Conservation (phyloP, 345 rosid species). For the Aurinia saxatilis region DNA sequence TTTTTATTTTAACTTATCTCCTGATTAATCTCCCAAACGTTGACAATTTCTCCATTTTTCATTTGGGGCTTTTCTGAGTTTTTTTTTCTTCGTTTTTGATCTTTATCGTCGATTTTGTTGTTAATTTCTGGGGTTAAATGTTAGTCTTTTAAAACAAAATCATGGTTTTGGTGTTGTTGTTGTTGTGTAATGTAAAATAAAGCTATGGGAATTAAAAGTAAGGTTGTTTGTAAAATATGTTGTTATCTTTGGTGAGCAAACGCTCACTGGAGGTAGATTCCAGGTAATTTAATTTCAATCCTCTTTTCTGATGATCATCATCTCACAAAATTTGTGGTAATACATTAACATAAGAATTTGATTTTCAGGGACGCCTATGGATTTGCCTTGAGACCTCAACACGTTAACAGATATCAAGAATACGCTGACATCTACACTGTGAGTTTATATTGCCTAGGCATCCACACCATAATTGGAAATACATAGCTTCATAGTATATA, state of each 20-base stretch:
- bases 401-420: slow-evolving; percentile 66
- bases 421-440: slow-evolving; percentile 68
- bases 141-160: background rate
- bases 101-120: background rate
- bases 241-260: slow-evolving; percentile 93
- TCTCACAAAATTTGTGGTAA: background rate
- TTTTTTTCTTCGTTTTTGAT: background rate
- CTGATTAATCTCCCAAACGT: slow-evolving; percentile 18
- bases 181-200: slow-evolving; percentile 29
- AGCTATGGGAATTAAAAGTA: slow-evolving; percentile 65
- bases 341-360: background rate
- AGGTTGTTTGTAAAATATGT: slow-evolving; percentile 57
- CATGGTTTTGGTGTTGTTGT: slow-evolving; percentile 6
- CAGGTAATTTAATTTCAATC: slow-evolving; percentile 42
- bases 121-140: background rate
- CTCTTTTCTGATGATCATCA: background rate
- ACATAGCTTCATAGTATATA: no score
- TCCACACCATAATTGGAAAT: no score
- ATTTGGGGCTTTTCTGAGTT: slow-evolving; percentile 9
- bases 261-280: slow-evolving; percentile 94
- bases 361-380: slow-evolving; percentile 78
- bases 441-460: background rate
- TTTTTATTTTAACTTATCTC: slow-evolving; percentile 9
- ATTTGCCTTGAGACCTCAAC: slow-evolving; percentile 96
- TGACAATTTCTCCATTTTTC: slow-evolving; percentile 33